Base-by-base conservation (phyloP, 23 red algal species). In the Chondrus crispus region DNA sequence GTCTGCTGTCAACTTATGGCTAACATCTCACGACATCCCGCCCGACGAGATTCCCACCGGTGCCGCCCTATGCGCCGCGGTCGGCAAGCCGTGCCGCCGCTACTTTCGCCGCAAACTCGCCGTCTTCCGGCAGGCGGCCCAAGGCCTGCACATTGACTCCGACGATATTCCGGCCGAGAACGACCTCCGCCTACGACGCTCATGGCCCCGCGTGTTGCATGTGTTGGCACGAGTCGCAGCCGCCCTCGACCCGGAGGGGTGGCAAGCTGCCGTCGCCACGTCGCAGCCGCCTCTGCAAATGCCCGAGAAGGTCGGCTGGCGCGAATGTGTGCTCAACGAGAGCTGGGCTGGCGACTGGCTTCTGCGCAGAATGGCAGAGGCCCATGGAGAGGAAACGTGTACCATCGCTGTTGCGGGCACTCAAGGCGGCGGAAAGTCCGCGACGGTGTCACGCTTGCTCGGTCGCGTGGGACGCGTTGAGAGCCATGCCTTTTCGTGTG, bases 381-480 rank as follows among this genome's bases (percentile, higher is more conserved):
- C 62, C 18, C 51, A 43, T 12, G 77, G 45, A 4, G 57, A 49
- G 26, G 51, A 82, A 14, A n/a, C n/a, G n/a, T 82, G 77, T 20
- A 62, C 51, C 16, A 51, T 87, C 55, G 46, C 36, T 55, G 63
- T 87, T 41, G 84, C 62, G 11, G 84, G 84, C 50, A 72, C 84
- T 60, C 84, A 87, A 53, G 84, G 84, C 29, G 69, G 84, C 28
- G 84, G 84, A 13, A 87, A 87, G 45, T 72, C 62, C 44, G 84
- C 62, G 10, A 87, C 84, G 71, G 3, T 87, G 24, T 46, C 28
- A 72, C 64, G 60, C 3, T 29, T 87, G 18, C 66, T 87, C n/a
- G 16, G 45, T 40, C 62, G 84, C 3, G n/a, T 10, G 20, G 28
- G 64, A 33, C 57, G 71, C 46, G 32, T 46, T 51, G 30, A 62